phyloP scores from a whole-genome alignment of 495 filamentous ascomycete species.

The Xylaria venustula region DNA sequence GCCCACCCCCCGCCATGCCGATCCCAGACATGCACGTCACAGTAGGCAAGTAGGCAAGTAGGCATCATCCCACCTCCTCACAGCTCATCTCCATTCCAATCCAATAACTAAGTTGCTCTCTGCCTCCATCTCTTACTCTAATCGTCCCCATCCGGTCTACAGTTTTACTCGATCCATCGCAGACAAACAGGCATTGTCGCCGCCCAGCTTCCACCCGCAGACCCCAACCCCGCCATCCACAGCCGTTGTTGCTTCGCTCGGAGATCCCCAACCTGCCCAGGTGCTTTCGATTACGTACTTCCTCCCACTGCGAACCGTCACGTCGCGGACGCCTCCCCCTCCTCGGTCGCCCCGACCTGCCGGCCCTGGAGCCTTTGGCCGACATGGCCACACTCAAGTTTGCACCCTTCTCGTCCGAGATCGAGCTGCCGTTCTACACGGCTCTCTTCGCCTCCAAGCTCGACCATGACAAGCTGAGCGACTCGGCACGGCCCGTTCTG shows the following conservation, averaged over 20 bases:
- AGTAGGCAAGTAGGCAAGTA: not conserved
- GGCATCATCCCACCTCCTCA: not conserved
- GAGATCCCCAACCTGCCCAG: too few species aligned
- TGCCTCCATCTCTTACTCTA: too few species aligned
- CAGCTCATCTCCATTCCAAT: not conserved
- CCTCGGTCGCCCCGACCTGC: not conserved
- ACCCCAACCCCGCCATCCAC: too few species aligned
- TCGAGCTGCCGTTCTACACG: constrained; percentile 92
- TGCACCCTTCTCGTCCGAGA: constrained; percentile 85
- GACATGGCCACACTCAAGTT: constrained; percentile 53
- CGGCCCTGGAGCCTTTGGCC: not conserved
- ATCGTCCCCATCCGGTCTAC: too few species aligned
- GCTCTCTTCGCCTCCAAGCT: constrained; percentile 86
- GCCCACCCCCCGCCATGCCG: not conserved
- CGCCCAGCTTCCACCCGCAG: too few species aligned
- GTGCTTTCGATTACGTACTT: too few species aligned
- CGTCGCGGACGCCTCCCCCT: too few species aligned
- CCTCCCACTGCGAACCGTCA: too few species aligned
- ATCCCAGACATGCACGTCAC: not conserved
- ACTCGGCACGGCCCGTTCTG: constrained; percentile 81
- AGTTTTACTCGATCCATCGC: too few species aligned
- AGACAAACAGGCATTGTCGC: too few species aligned
- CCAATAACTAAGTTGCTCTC: too few species aligned
- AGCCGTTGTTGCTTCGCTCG: too few species aligned
- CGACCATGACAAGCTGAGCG: constrained; percentile 93